Base-by-base conservation (phyloP, 2,329 filamentous ascomycete genomes). In the Trichophyton schoenleinii region DNA sequence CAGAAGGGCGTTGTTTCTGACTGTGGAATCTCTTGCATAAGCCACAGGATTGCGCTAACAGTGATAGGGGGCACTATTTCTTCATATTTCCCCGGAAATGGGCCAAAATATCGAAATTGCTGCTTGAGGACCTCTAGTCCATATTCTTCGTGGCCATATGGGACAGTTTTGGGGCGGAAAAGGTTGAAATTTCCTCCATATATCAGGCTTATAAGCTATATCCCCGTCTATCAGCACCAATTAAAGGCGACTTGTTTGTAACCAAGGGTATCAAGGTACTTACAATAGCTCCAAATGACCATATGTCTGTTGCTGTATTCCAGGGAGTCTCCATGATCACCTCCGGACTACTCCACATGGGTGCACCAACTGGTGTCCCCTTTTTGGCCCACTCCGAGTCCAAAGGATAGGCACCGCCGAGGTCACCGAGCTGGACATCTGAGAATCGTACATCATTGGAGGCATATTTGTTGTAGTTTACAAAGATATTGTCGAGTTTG, bases 291-390 rank as follows among this genome's bases (percentile, higher is more conserved):
- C 66, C 65, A 62, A 68, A 69, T 13, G 66, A 68, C 69, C 66
- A 70, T 42, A 70, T 70, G 53, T 71, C 67, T 36, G 67, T 66
- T 36, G 62, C 20, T n/a, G 69, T 66, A 34, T 64, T 61, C 68
- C 68, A 70, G 31, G 46, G n/a, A 7, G 69, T 62, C 62, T 18
- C 64, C 0, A 69, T 59, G 0, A 65, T 62, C 31, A 64, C 49
- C 60, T 68, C 66, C 0, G 65, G 66, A 38, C 65, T 67, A 11
- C 55, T 31, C 62, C 63, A 67, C 58, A 66, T 63, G 9, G 63
- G 58, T 36, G 64, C 63, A n/a, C 66, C 66, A 5, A 64, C 41
- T n/a, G 63, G 62, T 20, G 60, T 65, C 5, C 64, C 63, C 36
- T 46, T 7, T 48, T 57, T 64, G 31, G 66, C 65, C 44, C 46